Evolutionary conservation across 2,329 filamentous ascomycete genomes (phyloP).

Genomic region (Penicillium sp.): DNA sequence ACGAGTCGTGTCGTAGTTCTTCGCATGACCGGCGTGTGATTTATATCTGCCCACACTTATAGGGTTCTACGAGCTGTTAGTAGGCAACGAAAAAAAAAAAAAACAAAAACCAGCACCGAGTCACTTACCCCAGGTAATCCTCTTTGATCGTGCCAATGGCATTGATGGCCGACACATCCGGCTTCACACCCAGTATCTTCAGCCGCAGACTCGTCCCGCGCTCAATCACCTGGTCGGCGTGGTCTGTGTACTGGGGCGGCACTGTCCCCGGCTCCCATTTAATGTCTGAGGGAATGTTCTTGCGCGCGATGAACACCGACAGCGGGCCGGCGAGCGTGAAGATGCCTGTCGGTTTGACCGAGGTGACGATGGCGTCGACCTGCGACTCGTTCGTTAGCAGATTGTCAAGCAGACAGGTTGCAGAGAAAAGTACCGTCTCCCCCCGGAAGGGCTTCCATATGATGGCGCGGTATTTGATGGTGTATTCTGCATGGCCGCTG

Average conservation of each 20-base stretch:
- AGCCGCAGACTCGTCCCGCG: slow-evolving; percentile 88
- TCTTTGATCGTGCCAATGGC: slow-evolving; percentile 97
- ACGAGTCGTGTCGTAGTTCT: too few relatives aligned
- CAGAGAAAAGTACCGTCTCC: slow-evolving; percentile 93
- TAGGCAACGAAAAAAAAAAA: too few relatives aligned
- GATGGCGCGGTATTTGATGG: slow-evolving; percentile 89
- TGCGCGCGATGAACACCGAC: slow-evolving; percentile 55
- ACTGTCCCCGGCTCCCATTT: slow-evolving; percentile 95
- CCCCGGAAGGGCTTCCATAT: slow-evolving; percentile 98
- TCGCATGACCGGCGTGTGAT: too few relatives aligned
- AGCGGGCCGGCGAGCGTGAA: slow-evolving; percentile 53
- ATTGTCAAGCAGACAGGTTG: too few relatives aligned
- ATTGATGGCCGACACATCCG: slow-evolving; percentile 91
- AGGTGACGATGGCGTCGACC: slow-evolving; percentile 91
- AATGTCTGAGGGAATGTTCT: slow-evolving; percentile 76
- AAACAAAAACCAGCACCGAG: too few relatives aligned
- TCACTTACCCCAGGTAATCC: slow-evolving; percentile 47
- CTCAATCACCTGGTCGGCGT: slow-evolving; percentile 89
- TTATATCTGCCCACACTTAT: too few relatives aligned
- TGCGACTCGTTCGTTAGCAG: slow-evolving; percentile 39
- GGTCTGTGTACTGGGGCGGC: slow-evolving; percentile 94
- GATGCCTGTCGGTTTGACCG: slow-evolving; percentile 85
- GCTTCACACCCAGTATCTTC: slow-evolving; percentile 89
- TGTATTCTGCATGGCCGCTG: slow-evolving; percentile 89
- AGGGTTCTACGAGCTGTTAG: slow-evolving; percentile 15